These are phyloP conservation scores for Ustilago tritici DNA, from an alignment of 1,284 basidiomycete species.

Conservation along the genomic window DNA sequence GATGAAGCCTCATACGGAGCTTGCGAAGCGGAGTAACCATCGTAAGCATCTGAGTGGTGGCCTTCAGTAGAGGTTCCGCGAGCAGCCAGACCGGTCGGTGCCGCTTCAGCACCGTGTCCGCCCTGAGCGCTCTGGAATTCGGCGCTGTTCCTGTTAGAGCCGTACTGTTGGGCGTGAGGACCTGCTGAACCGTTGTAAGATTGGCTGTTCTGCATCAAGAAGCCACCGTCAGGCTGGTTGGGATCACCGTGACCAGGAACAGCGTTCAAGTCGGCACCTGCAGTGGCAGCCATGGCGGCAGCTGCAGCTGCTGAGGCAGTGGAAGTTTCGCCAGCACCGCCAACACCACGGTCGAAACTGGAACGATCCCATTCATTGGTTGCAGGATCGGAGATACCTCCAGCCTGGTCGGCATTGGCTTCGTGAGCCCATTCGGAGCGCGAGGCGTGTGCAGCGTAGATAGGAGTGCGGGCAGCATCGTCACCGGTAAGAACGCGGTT, in stretches of 20 bases:
- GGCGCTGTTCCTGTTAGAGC: conserved; percentile 45
- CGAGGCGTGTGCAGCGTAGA: conserved; percentile 51
- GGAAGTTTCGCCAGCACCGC: conserved; percentile 5
- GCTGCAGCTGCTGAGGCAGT: conserved; percentile 44
- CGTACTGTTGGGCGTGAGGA: conserved; percentile 18
- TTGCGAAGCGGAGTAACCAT: conserved; percentile 27
- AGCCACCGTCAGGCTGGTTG: conserved; percentile 30
- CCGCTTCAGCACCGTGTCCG: conserved; percentile 8
- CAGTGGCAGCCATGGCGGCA: conserved; percentile 47
- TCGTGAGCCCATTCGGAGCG: conserved; percentile 43
- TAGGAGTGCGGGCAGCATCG: conserved; percentile 40
- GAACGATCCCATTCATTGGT: conserved; percentile 45
- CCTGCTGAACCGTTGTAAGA: conserved; percentile 30
- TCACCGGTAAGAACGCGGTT: conserved; percentile 23
- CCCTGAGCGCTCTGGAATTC: conserved; percentile 44
- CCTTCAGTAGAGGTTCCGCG: conserved; percentile 27
- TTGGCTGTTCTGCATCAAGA: conserved; percentile 45
- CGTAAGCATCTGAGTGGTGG: conserved; percentile 45
- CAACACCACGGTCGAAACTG: conserved; percentile 26
- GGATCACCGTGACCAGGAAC: conserved; percentile 37
- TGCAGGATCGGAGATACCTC: conserved; percentile 17
- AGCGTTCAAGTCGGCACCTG: conserved; percentile 40
- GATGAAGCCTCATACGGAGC: conserved; percentile 14
- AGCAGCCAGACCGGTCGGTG: neutral
- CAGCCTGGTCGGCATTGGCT: conserved; percentile 4